These are phyloP conservation scores for Mycena sanguinolenta DNA, from an alignment of 768 basidiomycete species.

Conservation along the genomic window DNA sequence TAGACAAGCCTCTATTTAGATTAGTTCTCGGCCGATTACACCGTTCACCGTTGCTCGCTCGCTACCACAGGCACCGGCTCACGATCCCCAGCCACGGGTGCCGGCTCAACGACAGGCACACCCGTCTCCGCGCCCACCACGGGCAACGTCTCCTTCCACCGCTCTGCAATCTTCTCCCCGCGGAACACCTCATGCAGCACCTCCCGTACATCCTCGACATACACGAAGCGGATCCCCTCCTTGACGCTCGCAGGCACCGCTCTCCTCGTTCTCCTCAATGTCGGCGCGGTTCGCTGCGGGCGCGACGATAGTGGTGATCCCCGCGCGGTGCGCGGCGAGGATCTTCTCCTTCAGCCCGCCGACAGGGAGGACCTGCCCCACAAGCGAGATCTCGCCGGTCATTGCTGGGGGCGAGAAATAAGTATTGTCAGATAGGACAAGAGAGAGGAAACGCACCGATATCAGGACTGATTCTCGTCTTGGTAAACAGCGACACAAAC, in stretches of 20 bases:
- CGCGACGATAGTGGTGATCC: conserved; percentile 92
- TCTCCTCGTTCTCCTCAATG: conserved; percentile 98
- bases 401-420: conserved; percentile 69
- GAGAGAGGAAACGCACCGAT: conserved; percentile 71
- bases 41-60: too few relatives aligned
- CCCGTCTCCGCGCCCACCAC: conserved; percentile 5
- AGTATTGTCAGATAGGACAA: background rate
- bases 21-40: too few relatives aligned
- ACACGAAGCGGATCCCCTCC: conserved; percentile 94
- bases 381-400: conserved; percentile 98
- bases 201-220: conserved; percentile 93
- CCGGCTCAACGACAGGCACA: too few relatives aligned
- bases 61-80: too few relatives aligned
- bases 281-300: conserved; percentile 92
- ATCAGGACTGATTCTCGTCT: conserved; percentile 85
- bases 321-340: conserved; percentile 95
- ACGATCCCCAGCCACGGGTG: too few relatives aligned
- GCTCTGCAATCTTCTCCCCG: conserved; percentile 66
- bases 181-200: conserved; percentile 91
- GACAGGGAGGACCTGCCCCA: conserved; percentile 96
- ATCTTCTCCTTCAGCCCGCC: conserved; percentile 98
- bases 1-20: too few relatives aligned
- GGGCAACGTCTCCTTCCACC: conserved; percentile 75
- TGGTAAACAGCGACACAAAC: conserved; percentile 92
- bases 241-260: conserved; percentile 97